Conservation (phyloP, 148 eudicot genomes). For the Polygonum aviculare region DNA sequence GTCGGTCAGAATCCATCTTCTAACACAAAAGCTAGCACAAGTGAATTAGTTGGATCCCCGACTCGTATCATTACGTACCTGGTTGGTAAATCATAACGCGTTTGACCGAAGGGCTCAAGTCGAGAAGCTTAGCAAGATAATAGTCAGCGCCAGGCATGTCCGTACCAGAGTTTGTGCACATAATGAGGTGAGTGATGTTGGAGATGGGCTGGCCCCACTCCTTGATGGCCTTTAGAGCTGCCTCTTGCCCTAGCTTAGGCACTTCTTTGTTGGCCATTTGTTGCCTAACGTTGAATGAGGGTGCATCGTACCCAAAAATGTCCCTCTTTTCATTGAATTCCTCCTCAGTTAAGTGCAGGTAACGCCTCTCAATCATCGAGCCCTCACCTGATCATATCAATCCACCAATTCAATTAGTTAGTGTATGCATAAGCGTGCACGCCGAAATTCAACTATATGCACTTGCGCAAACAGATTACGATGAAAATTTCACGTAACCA, state of each 20-base stretch:
- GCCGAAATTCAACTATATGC: too few species aligned
- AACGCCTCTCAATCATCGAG: conserved; percentile 31
- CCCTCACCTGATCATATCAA: conserved; percentile 21
- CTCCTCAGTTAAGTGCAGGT: conserved; percentile 29
- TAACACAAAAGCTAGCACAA: too few species aligned
- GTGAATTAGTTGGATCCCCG: too few species aligned
- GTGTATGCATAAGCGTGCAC: too few species aligned
- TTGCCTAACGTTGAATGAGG: conserved; percentile 28
- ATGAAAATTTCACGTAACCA: background rate
- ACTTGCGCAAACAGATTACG: background rate
- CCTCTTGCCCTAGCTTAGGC: conserved; percentile 34
- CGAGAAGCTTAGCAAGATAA: conserved; percentile 39
- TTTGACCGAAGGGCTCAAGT: conserved; percentile 30
- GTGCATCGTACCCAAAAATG: conserved; percentile 18
- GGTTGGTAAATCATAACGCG: conserved; percentile 40
- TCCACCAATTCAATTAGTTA: background rate
- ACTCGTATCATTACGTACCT: background rate
- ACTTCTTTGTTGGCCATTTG: conserved; percentile 31
- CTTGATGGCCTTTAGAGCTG: conserved; percentile 31
- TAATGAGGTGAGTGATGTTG: conserved; percentile 34
- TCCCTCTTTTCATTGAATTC: conserved; percentile 20
- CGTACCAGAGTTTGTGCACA: conserved; percentile 33
- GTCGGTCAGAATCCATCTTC: too few species aligned
- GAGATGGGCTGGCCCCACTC: conserved; percentile 43
- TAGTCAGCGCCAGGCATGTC: conserved; percentile 49